Evolutionary conservation across 768 basidiomycete genomes (phyloP).

Genomic region (Lactarius sanguifluus): DNA sequence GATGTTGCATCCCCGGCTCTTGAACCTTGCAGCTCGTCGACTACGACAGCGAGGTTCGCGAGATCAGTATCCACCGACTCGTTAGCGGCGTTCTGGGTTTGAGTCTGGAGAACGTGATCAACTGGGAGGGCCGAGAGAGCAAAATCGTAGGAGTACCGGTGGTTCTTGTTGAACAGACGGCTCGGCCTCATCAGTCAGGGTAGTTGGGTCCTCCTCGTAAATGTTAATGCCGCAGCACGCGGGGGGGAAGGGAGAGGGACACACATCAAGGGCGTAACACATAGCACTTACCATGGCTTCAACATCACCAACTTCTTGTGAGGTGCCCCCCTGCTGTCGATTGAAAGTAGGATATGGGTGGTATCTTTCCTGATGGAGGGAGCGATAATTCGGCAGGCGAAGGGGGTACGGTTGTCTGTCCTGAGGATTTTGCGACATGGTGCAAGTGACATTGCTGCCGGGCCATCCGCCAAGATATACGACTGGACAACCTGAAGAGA

Average conservation of each 20-base stretch:
- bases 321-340: constrained; percentile 14
- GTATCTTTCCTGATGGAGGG: constrained; percentile 27
- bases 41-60: constrained; percentile 16
- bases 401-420: constrained; percentile 26
- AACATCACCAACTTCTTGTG: constrained; percentile 5
- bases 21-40: constrained; percentile 16
- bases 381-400: constrained; percentile 29
- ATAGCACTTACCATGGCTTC: constrained; percentile 9
- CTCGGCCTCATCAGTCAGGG: background rate
- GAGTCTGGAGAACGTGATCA: constrained; percentile 5
- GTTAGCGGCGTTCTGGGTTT: background rate
- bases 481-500: constrained; percentile 8
- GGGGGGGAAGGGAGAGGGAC: background rate
- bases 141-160: background rate
- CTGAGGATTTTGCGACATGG: constrained; percentile 24
- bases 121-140: background rate
- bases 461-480: constrained; percentile 1
- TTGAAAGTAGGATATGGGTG: constrained; percentile 29
- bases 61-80: constrained; percentile 5
- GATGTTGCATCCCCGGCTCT: background rate
- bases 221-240: background rate
- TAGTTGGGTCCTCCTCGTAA: background rate
- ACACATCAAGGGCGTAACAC: background rate
- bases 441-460: constrained; percentile 2
- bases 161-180: constrained; percentile 6